Evolutionary conservation across 768 basidiomycete genomes (phyloP), one percentile per base, ranked within the genome.

Genomic region (Pleurotus cornucopiae): DNA sequence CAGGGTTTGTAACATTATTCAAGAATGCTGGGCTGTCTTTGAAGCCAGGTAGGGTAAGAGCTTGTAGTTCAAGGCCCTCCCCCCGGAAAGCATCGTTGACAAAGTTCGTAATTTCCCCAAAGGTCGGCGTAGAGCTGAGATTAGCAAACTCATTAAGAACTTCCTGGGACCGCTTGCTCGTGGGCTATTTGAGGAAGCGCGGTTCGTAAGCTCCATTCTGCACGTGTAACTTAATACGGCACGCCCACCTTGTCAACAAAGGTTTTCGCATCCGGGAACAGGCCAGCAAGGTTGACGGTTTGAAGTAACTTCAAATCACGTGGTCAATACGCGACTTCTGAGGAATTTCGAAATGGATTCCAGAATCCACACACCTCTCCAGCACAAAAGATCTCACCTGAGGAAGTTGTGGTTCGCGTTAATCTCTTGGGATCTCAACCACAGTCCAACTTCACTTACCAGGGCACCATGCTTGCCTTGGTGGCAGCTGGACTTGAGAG

Each of bases 231-330:
- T 20, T 20, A 20, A 4, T 1, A 9, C 4, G 4, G 54, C 40
- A 40, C 51, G 48, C 68, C 30, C 52, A 75, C 78, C 66, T 83
- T 83, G 76, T 96, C 94, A 6, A 89, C 89, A 67, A 96, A 86
- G 0, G 91, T 94, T 72, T 97, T 96, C 46, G 86, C 84, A 69
- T 97, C 94, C 0, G 78, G 67, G 65, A 79, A 97, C 23, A 89
- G 71, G 41, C 78, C 67, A 0, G 93, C 91, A 58, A 96, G 62
- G 67, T 93, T 88, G 58, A 95, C 85, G 1, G 90, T 88, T 80
- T 96, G 93, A 21, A 97, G 75, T 6, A 93, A 64, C 90, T 92
- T 62, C 5, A 38, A 26, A 37, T 41, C 62, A 57, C 46, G 53
- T 62, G 21, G 47, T 55, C 54, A 55, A 59, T 55, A 30, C 62